Percentiles rank a stretch among this genome's conserved stretches.
Evolutionary conservation across 768 basidiomycete species (phyloP).

Genomic region (Mycena leptocephala): DNA sequence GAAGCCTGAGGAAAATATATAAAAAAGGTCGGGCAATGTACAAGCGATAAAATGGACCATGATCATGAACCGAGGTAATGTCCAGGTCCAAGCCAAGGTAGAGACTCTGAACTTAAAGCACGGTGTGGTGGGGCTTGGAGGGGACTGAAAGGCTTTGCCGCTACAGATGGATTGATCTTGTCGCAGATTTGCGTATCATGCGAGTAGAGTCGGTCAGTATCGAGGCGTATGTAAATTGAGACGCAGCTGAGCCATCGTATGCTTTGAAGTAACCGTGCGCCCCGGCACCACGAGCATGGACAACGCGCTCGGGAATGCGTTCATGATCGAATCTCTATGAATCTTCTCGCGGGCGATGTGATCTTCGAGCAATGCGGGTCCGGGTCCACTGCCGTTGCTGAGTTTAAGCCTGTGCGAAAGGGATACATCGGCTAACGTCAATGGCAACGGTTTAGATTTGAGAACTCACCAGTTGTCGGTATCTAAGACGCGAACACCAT

Average conservation of each 20-base stretch:
- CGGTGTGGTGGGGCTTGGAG: no score
- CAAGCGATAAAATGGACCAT: no score
- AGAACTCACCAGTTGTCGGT: slow-evolving; percentile 75
- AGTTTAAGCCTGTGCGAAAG: slow-evolving; percentile 79
- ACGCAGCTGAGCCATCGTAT: slow-evolving; percentile 71
- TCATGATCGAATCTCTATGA: slow-evolving; percentile 87
- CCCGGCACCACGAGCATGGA: slow-evolving; percentile 78
- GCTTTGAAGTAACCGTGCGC: slow-evolving; percentile 91
- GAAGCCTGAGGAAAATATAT: no score
- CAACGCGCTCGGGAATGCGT: slow-evolving; percentile 90
- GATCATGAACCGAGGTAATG: no score
- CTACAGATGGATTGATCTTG: no score
- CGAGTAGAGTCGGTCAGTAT: slow-evolving; percentile 83
- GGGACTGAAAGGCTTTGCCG: no score
- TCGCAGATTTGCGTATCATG: no score
- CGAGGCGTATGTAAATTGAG: slow-evolving; percentile 79
- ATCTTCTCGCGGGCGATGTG: slow-evolving; percentile 56
- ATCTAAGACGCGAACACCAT: slow-evolving; percentile 71
- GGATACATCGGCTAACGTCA: not conserved
- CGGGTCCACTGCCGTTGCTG: slow-evolving; percentile 59
- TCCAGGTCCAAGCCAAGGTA: no score
- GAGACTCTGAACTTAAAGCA: no score
- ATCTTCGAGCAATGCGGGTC: slow-evolving; percentile 86
- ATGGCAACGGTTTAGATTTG: slow-evolving; percentile 15
- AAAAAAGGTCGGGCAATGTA: no score